Conservation (phyloP, 192 early-diverging fungal species). For the Backusella australiensis region DNA sequence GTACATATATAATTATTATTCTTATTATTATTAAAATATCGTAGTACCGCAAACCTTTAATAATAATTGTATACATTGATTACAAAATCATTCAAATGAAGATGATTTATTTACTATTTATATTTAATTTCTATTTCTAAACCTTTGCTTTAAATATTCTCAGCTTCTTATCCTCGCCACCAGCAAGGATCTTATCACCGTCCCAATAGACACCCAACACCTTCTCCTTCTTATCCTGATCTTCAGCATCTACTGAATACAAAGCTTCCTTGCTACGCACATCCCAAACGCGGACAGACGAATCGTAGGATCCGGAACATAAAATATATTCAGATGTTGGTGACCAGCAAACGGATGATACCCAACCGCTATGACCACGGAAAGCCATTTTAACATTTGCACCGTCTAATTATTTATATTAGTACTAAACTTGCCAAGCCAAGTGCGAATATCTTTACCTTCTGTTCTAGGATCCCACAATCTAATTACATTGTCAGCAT, state of each 20-base stretch:
- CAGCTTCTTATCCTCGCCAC: slow-evolving; percentile 75
- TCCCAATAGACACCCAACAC: slow-evolving; percentile 74
- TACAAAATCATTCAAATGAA: background rate
- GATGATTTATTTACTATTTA: background rate
- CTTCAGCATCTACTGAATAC: slow-evolving; percentile 64
- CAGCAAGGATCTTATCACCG: slow-evolving; percentile 58
- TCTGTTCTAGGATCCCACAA: slow-evolving; percentile 89
- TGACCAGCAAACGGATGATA: slow-evolving; percentile 83
- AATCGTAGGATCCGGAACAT: slow-evolving; percentile 85
- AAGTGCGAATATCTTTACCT: slow-evolving; percentile 29
- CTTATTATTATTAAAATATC: background rate
- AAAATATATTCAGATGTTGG: slow-evolving; percentile 71
- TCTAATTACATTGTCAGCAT: slow-evolving; percentile 78
- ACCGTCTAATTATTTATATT: slow-evolving; percentile 47
- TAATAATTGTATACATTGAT: background rate
- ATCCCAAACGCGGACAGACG: slow-evolving; percentile 90
- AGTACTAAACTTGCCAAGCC: no score
- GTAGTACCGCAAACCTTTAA: background rate
- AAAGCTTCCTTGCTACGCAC: slow-evolving; percentile 83
- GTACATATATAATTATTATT: background rate
- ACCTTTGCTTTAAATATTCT: slow-evolving; percentile 49
- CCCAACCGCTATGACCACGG: slow-evolving; percentile 79
- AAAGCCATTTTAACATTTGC: slow-evolving; percentile 76
- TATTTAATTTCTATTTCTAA: slow-evolving; percentile 3
- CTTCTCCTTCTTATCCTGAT: slow-evolving; percentile 50